Percentiles rank a stretch among this genome's conserved stretches.
Evolutionary conservation across 2,329 filamentous ascomycete genomes (phyloP).

Genomic region (Dothistroma pini): DNA sequence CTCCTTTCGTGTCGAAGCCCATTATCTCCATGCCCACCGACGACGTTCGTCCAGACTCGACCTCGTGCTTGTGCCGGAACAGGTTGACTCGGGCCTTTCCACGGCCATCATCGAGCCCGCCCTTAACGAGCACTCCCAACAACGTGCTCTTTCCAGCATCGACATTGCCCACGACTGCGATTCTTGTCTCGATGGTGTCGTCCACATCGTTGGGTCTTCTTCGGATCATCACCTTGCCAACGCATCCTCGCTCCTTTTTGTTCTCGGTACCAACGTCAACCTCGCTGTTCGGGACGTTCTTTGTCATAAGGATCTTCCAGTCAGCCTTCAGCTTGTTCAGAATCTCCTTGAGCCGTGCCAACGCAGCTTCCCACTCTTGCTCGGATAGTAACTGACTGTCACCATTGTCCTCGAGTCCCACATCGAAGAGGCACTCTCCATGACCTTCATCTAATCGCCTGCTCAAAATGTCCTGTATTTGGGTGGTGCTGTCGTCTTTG

Average conservation of each 20-base stretch:
- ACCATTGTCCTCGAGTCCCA: constrained; percentile 86
- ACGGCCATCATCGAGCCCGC: constrained; percentile 88
- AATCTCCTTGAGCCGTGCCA: constrained; percentile 62
- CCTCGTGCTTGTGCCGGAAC: constrained; percentile 96
- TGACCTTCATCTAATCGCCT: constrained; percentile 75
- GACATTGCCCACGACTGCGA: constrained; percentile 96
- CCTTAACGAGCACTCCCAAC: constrained; percentile 92
- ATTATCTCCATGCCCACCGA: constrained; percentile 99
- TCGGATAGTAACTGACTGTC: constrained; percentile 75
- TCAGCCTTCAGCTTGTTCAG: constrained; percentile 66
- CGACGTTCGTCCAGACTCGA: constrained; percentile 90
- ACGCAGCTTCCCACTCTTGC: constrained; percentile 70
- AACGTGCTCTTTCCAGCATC: constrained; percentile 97
- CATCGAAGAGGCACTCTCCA: constrained; percentile 85
- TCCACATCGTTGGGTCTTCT: constrained; percentile 70
- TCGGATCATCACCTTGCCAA: constrained; percentile 83
- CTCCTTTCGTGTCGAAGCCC: constrained; percentile 86
- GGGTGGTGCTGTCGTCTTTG: constrained; percentile 55
- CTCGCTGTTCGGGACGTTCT: constrained; percentile 72
- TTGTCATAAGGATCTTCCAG: constrained; percentile 80
- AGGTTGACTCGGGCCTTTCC: constrained; percentile 92
- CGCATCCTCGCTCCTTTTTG: constrained; percentile 68
- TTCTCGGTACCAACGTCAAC: constrained; percentile 63
- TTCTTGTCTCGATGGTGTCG: constrained; percentile 89
- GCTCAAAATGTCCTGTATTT: constrained; percentile 63